Conservation (phyloP, 2,329 filamentous ascomycete genomes). For the Beauveria pseudobassiana region DNA sequence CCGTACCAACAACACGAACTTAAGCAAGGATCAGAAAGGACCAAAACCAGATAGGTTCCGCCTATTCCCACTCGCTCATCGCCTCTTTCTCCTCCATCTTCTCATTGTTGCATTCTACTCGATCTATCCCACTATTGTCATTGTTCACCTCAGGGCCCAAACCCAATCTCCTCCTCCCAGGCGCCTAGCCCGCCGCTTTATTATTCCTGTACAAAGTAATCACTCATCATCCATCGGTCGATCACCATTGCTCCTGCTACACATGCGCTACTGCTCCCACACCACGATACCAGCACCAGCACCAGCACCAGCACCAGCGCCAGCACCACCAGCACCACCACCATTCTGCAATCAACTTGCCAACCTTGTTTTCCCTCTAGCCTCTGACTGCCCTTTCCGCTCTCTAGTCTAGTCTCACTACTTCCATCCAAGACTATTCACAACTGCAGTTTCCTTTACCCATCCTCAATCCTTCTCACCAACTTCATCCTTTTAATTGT, state of each 20-base stretch:
- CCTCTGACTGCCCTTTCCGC: constrained; percentile 1
- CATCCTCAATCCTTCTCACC: not conserved
- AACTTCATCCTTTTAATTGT: not conserved
- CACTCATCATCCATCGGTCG: not conserved
- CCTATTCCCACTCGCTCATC: not conserved
- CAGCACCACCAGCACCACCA: no score
- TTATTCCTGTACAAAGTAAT: no score
- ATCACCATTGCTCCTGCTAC: not conserved
- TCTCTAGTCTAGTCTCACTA: not conserved
- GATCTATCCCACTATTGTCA: not conserved
- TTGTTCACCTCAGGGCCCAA: not conserved
- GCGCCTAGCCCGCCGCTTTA: no score
- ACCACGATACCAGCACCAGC: not conserved
- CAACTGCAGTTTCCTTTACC: not conserved
- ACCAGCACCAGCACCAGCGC: not conserved
- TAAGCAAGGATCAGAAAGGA: not conserved
- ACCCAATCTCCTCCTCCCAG: no score
- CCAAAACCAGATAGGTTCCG: constrained; percentile 4
- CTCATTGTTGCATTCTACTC: no score
- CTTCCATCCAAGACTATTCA: not conserved
- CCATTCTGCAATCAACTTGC: not conserved
- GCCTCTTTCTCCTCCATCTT: not conserved
- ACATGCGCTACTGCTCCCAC: not conserved
- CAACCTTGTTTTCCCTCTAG: not conserved
- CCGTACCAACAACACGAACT: not conserved